Evolutionary conservation across 2,329 filamentous ascomycete species (phyloP).

Genomic region (Epichloe coenophiala): DNA sequence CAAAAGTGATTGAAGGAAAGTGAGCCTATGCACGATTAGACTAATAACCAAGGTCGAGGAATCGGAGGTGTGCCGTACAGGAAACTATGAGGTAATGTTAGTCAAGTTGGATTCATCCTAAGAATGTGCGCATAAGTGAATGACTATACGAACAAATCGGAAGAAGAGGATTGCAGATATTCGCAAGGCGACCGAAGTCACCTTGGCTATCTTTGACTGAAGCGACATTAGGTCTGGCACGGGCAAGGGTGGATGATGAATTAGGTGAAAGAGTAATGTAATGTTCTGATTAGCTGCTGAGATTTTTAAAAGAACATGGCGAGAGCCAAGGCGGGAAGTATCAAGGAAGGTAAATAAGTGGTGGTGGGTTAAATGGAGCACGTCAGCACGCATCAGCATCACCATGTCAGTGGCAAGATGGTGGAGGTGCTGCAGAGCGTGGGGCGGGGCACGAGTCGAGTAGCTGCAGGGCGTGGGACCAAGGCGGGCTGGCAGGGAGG

Average conservation of each 20-base stretch:
- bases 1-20: constrained; percentile 40
- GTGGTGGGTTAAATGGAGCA: background rate
- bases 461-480: background rate
- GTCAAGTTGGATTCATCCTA: background rate
- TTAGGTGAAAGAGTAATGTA: background rate
- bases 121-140: background rate
- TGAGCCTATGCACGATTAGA: constrained; percentile 17
- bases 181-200: constrained; percentile 24
- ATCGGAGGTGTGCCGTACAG: constrained; percentile 14
- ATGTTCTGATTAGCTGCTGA: background rate
- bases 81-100: constrained; percentile 18
- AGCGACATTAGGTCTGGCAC: constrained; percentile 7
- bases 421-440: too few species aligned
- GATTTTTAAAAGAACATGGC: background rate
- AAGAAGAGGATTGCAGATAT: constrained; percentile 24
- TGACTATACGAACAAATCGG: constrained; percentile 18
- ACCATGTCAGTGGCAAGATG: background rate
- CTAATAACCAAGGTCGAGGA: background rate
- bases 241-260: background rate
- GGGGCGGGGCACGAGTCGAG: too few species aligned
- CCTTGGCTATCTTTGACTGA: constrained; percentile 18
- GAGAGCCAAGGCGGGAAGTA: background rate
- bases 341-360: background rate
- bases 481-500: background rate
- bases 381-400: constrained; percentile 1